Percentiles rank a stretch among this genome's conserved stretches.
Evolutionary conservation across 306 rosid genomes (phyloP).

Genomic region (Hippophae tibetana): DNA sequence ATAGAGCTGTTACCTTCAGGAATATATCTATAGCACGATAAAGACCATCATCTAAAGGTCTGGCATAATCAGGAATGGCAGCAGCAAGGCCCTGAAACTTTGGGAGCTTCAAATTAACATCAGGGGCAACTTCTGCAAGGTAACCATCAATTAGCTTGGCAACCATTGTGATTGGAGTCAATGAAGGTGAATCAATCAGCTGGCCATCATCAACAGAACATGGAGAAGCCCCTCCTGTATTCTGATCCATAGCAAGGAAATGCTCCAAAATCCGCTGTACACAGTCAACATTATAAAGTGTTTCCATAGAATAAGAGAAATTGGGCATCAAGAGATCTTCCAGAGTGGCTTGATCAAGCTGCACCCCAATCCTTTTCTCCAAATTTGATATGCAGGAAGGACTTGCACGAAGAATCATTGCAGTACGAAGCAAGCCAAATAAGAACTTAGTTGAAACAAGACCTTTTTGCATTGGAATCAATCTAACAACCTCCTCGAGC

Average conservation of each 20-base stretch:
- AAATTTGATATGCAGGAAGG: conserved; percentile 64
- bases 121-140: conserved; percentile 99
- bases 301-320: conserved; percentile 90
- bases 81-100: conserved; percentile 93
- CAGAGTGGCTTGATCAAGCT: conserved; percentile 86
- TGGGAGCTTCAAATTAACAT: conserved; percentile 76
- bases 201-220: conserved; percentile 71
- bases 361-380: conserved; percentile 83
- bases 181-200: conserved; percentile 82
- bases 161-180: conserved; percentile 83
- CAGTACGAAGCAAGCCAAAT: conserved; percentile 85
- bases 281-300: conserved; percentile 90
- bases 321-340: conserved; percentile 97
- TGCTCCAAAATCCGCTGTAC: conserved; percentile 84
- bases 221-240: conserved; percentile 66
- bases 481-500: conserved; percentile 61
- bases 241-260: conserved; percentile 79
- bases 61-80: conserved; percentile 88
- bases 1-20: conserved; percentile 57
- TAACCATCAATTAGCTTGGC: conserved; percentile 95
- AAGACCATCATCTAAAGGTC: conserved; percentile 95
- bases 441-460: conserved; percentile 64
- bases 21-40: conserved; percentile 90
- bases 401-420: conserved; percentile 68
- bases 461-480: conserved; percentile 80